Evolutionary conservation across 805 yeast species (phyloP).

Genomic region (Sungouiozyma ichnusensis): DNA sequence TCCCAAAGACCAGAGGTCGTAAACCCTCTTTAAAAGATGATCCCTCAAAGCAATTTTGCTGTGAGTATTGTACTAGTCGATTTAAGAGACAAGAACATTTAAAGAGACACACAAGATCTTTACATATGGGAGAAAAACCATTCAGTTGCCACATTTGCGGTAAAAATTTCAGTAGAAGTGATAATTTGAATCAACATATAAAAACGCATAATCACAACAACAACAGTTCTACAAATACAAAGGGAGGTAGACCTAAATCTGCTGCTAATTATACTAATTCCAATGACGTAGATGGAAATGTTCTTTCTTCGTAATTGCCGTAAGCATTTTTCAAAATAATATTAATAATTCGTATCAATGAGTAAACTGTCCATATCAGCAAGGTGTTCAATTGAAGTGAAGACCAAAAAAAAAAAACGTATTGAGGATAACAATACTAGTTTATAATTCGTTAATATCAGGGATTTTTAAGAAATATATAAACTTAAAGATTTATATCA

Average conservation of each 20-base stretch:
- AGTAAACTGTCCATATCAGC: too few relatives aligned
- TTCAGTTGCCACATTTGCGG: slow-evolving; percentile 50
- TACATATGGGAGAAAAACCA: slow-evolving; percentile 66
- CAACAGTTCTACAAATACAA: neutral
- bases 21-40: slow-evolving; percentile 56
- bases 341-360: too few relatives aligned
- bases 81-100: slow-evolving; percentile 71
- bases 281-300: neutral
- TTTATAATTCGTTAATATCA: too few relatives aligned
- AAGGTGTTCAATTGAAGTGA: too few relatives aligned
- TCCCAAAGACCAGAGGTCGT: slow-evolving; percentile 43
- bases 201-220: slow-evolving; percentile 38
- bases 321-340: neutral
- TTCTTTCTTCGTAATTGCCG: neutral
- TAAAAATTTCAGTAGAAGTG: slow-evolving; percentile 55
- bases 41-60: slow-evolving; percentile 45
- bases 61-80: slow-evolving; percentile 51
- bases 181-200: slow-evolving; percentile 55
- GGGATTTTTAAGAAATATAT: too few relatives aligned
- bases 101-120: slow-evolving; percentile 60
- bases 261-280: neutral
- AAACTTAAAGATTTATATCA: too few relatives aligned
- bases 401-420: too few relatives aligned
- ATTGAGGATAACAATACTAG: too few relatives aligned
- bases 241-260: neutral